Conservation (phyloP, 495 filamentous ascomycete species). For the Hypoxylon subgilvum region DNA sequence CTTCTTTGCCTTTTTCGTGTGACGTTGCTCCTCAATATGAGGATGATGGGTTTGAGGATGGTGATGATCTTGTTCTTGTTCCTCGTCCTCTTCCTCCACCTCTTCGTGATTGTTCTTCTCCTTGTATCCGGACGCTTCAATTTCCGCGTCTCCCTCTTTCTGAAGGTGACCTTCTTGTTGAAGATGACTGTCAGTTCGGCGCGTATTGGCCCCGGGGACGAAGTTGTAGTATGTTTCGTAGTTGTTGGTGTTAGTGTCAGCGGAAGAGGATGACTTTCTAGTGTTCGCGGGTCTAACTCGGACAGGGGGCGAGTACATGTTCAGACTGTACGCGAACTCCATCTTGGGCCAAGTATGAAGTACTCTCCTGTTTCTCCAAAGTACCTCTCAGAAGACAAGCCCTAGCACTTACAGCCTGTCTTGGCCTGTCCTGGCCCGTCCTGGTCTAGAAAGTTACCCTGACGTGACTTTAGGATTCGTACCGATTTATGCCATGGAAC, state of each 20-base stretch:
- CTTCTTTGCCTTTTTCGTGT: conserved; percentile 42
- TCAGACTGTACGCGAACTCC: conserved; percentile 38
- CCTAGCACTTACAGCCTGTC: background rate
- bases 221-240: conserved; percentile 27
- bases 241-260: conserved; percentile 11
- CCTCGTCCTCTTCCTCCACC: conserved; percentile 5
- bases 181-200: conserved; percentile 5
- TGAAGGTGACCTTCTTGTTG: background rate
- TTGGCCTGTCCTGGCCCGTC: too few species aligned
- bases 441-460: conserved; percentile 6
- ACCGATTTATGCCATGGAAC: too few species aligned
- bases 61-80: background rate
- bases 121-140: too few species aligned
- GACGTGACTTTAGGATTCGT: conserved; percentile 10
- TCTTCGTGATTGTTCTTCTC: background rate
- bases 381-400: conserved; percentile 11
- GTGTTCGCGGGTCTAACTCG: conserved; percentile 30
- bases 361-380: conserved; percentile 10
- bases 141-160: too few species aligned
- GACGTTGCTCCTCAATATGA: background rate
- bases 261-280: conserved; percentile 33
- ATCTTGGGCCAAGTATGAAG: conserved; percentile 24
- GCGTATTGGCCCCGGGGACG: conserved; percentile 30
- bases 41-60: background rate
- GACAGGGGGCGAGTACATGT: conserved; percentile 38